Conservation (phyloP, 805 yeast species). For the Metschnikowia koreensis region DNA sequence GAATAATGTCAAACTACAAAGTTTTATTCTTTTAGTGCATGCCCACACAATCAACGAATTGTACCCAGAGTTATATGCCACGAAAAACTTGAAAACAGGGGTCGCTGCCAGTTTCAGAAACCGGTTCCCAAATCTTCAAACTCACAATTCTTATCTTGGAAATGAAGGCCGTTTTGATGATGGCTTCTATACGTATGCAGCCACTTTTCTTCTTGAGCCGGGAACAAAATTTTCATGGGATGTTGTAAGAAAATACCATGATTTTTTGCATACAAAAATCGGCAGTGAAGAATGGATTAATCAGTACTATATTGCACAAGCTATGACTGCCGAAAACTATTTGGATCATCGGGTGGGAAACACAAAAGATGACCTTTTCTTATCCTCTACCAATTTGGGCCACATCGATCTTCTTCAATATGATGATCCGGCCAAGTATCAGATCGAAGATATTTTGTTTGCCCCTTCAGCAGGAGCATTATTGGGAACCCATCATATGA, state of each 20-base stretch:
- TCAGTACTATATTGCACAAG: slow-evolving; percentile 8
- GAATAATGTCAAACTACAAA: slow-evolving; percentile 3
- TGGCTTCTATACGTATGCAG: slow-evolving; percentile 5
- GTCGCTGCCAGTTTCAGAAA: slow-evolving; percentile 9
- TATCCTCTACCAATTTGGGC: slow-evolving; percentile 8
- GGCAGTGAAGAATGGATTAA: slow-evolving; percentile 4
- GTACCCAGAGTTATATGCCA: slow-evolving; percentile 3
- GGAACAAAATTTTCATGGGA: slow-evolving; percentile 6
- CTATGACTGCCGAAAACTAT: slow-evolving; percentile 6
- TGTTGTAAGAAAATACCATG: slow-evolving; percentile 4
- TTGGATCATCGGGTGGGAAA: neutral
- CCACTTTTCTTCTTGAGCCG: slow-evolving; percentile 7
- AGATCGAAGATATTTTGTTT: slow-evolving; percentile 6
- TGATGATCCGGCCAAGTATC: slow-evolving; percentile 3
- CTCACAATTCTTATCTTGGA: slow-evolving; percentile 6
- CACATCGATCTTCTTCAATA: slow-evolving; percentile 5
- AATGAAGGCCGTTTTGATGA: slow-evolving; percentile 3
- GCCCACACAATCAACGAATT: slow-evolving; percentile 3
- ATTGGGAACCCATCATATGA: slow-evolving; percentile 7
- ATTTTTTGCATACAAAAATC: slow-evolving; percentile 4
- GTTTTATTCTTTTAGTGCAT: slow-evolving; percentile 1
- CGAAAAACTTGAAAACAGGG: slow-evolving; percentile 2
- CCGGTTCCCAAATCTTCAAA: neutral
- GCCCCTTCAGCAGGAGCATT: slow-evolving; percentile 8
- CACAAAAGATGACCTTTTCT: slow-evolving; percentile 4